Percentiles rank a stretch among this genome's conserved stretches.
Evolutionary conservation across 495 filamentous ascomycete species (phyloP).

Genomic region (Venustampulla echinocandica): DNA sequence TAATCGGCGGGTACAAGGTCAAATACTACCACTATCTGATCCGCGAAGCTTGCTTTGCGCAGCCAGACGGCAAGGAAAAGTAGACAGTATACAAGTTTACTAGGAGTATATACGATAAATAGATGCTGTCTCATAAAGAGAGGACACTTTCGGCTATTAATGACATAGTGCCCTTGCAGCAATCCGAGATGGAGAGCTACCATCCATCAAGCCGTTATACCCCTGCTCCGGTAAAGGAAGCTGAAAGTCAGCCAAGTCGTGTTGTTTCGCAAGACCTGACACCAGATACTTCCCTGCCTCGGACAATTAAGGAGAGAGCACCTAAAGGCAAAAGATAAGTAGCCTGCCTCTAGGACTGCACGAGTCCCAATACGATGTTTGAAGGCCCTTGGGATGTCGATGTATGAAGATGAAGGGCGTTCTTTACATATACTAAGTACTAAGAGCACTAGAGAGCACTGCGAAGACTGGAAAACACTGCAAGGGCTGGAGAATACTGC

Average conservation of each 20-base stretch:
- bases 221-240: slow-evolving; percentile 13
- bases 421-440: too few relatives aligned
- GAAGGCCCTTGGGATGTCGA: too few relatives aligned
- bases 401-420: too few relatives aligned
- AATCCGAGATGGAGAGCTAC: slow-evolving; percentile 15
- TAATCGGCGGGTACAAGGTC: slow-evolving; percentile 23
- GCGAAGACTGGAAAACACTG: too few relatives aligned
- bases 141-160: too few relatives aligned
- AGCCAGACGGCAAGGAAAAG: slow-evolving; percentile 8
- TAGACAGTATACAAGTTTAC: slow-evolving; percentile 12
- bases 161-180: too few relatives aligned
- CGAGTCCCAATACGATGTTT: slow-evolving; percentile 16
- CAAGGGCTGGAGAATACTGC: too few relatives aligned
- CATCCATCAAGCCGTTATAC: slow-evolving; percentile 9
- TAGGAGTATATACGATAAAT: too few relatives aligned
- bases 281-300: slow-evolving; percentile 9
- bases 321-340: slow-evolving; percentile 13
- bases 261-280: slow-evolving; percentile 15
- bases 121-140: too few relatives aligned
- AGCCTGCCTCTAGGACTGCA: slow-evolving; percentile 12
- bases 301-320: slow-evolving; percentile 10
- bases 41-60: slow-evolving; percentile 10
- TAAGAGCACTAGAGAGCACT: too few relatives aligned
- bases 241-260: slow-evolving; percentile 16
- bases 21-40: slow-evolving; percentile 30